Evolutionary conservation across 257 asterid species (phyloP), one percentile per base, ranked within the genome.

Genomic region (Solanum neorickii): DNA sequence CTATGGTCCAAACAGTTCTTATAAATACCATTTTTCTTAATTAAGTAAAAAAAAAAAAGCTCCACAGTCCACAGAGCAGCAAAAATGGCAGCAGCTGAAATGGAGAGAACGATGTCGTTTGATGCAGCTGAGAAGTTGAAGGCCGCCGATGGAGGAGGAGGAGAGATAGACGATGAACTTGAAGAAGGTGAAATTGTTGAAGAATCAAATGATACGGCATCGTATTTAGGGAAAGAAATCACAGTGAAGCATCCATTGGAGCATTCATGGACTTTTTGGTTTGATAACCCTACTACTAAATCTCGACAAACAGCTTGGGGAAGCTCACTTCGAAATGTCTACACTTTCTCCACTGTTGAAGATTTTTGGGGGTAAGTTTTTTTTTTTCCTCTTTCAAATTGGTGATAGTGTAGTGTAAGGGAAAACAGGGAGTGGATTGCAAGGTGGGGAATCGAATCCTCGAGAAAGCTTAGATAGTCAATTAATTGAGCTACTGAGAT

Each of bases 301-400:
- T 73, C 87, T 1, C 88, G 42, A 41, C 87, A 92, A 86, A 52
- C 3, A 62, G 9, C 25, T 83, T 92, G 93, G 92, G 93, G 93
- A 12, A 88, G 56, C 69, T 78, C 87, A 9, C 86, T 90, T 4
- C 83, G 90, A 12, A 86, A 90, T 13, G 66, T 92, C 84, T 89
- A 89, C 77, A 92, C 92, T 77, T 92, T 92, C 89, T 90, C 94
- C 37, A 87, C 93, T 33, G 89, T 88, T 60, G 94, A 92, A 89
- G 93, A 90, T 44, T 92, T 92, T 82, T 90, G 94, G 94, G 87
- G 94, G 91, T 91, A 69, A 5, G 21, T 3, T 23, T 27, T 4
- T 9, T 21, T 5, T 23, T 37, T 74, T 4, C 35, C 9, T 13
- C 31, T 27, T 13, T 84, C 6, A 3, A 68, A 27, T 25, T 68